These are phyloP conservation scores for Astrocystis sublimbata DNA, from an alignment of 495 filamentous ascomycete genomes.

Conservation along the genomic window DNA sequence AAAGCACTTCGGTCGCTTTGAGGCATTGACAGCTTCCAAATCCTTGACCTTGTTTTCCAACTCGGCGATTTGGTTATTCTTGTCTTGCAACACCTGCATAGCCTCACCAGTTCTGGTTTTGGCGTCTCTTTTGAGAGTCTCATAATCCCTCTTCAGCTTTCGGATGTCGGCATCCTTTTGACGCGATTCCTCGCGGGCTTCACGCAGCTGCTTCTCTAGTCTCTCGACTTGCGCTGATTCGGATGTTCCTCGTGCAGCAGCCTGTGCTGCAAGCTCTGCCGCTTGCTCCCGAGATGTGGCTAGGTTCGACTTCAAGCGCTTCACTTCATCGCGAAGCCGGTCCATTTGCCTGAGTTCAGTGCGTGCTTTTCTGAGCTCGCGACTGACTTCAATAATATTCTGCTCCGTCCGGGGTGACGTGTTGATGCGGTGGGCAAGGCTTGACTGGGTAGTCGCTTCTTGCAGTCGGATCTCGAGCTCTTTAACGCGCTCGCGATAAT, in stretches of 20 bases:
- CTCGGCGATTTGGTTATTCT: conserved; percentile 63
- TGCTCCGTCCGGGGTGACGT: conserved; percentile 49
- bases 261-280: conserved; percentile 49
- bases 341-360: conserved; percentile 53
- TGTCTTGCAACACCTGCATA: conserved; percentile 60
- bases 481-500: conserved; percentile 68
- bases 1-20: conserved; percentile 21
- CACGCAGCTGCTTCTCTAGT: conserved; percentile 44
- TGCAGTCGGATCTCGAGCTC: conserved; percentile 58
- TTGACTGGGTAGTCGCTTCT: conserved; percentile 41
- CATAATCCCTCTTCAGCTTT: conserved; percentile 51
- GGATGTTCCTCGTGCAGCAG: conserved; percentile 40
- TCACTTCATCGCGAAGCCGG: conserved; percentile 50
- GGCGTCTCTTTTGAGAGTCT: conserved; percentile 61
- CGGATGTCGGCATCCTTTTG: conserved; percentile 54
- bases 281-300: conserved; percentile 47
- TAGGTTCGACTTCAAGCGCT: conserved; percentile 47
- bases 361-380: conserved; percentile 48
- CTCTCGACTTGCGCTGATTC: conserved; percentile 42
- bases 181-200: conserved; percentile 42
- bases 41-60: conserved; percentile 58
- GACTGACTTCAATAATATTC: conserved; percentile 45
- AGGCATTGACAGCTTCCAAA: conserved; percentile 34
- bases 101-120: conserved; percentile 56
- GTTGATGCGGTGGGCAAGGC: conserved; percentile 24